Evolutionary conservation across 2,329 filamentous ascomycete genomes (phyloP).

Genomic region (Pseudogymnoascus sp.): DNA sequence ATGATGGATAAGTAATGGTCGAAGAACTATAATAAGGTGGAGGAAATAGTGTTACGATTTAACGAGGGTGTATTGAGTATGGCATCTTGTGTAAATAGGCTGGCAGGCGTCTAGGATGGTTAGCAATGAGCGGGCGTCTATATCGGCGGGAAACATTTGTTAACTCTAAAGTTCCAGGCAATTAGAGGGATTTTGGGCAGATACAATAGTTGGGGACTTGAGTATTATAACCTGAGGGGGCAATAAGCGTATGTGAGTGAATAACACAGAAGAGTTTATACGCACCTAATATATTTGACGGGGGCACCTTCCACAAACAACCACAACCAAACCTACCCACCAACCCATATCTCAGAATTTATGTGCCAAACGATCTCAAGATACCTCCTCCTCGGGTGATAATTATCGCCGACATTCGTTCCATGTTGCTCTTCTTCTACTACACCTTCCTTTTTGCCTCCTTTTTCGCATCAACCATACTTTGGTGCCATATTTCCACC

Average conservation of each 20-base stretch:
- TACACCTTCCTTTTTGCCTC: not conserved
- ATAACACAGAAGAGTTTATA: not conserved
- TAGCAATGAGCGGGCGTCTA: not conserved
- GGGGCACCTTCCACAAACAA: slow-evolving; percentile 3
- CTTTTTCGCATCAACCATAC: not conserved
- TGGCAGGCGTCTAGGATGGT: not conserved
- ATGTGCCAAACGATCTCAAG: not conserved
- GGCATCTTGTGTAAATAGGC: slow-evolving; percentile 6
- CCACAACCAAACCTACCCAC: not conserved
- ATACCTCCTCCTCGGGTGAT: not conserved
- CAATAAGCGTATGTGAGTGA: not conserved
- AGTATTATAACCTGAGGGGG: not conserved
- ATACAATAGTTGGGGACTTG: not conserved
- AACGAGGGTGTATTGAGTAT: slow-evolving; percentile 5
- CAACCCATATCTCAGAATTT: not conserved
- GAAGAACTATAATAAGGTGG: not conserved
- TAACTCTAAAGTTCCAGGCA: not conserved
- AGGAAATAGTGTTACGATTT: not conserved
- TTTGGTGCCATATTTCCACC: not conserved
- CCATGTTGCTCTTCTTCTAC: not conserved
- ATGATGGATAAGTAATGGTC: not conserved
- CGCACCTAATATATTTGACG: not conserved
- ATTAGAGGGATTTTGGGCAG: not conserved
- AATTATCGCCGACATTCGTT: not conserved
- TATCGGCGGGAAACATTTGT: not conserved